These are phyloP conservation scores for Calonectria montana DNA, from an alignment of 2,329 filamentous ascomycete genomes.

Conservation along the genomic window DNA sequence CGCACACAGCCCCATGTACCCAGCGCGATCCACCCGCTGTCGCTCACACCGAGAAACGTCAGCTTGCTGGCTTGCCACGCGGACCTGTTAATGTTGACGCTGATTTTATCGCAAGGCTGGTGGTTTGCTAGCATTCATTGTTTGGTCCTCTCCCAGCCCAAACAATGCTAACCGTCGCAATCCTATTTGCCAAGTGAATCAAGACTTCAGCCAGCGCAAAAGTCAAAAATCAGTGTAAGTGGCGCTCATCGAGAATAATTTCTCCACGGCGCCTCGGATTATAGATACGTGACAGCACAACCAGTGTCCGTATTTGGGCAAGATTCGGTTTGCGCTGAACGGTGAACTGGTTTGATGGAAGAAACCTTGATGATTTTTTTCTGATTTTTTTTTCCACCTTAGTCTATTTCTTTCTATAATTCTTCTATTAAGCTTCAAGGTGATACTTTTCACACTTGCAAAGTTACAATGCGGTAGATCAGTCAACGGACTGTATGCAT, in stretches of 20 bases:
- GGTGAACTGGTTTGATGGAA: no score
- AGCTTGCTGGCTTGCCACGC: neutral
- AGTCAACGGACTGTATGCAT: no score
- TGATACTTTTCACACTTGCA: no score
- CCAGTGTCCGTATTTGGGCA: neutral
- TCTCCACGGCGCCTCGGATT: neutral
- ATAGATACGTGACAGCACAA: neutral
- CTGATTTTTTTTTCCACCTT: no score
- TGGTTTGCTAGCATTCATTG: neutral
- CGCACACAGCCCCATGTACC: constrained; percentile 13
- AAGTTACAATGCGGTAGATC: no score
- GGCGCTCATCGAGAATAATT: neutral
- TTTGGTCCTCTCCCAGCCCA: neutral
- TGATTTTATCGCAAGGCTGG: neutral
- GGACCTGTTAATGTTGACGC: neutral
- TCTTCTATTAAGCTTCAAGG: no score
- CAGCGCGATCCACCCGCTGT: constrained; percentile 8
- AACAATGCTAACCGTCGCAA: neutral
- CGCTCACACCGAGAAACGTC: constrained; percentile 13
- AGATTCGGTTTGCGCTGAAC: no score
- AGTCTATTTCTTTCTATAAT: no score
- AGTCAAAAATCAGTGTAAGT: neutral
- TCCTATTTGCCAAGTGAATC: neutral
- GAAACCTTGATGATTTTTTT: no score
- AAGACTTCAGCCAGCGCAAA: neutral